Conservation (phyloP, 805 yeast genomes). For the Kodamaea restingae region DNA sequence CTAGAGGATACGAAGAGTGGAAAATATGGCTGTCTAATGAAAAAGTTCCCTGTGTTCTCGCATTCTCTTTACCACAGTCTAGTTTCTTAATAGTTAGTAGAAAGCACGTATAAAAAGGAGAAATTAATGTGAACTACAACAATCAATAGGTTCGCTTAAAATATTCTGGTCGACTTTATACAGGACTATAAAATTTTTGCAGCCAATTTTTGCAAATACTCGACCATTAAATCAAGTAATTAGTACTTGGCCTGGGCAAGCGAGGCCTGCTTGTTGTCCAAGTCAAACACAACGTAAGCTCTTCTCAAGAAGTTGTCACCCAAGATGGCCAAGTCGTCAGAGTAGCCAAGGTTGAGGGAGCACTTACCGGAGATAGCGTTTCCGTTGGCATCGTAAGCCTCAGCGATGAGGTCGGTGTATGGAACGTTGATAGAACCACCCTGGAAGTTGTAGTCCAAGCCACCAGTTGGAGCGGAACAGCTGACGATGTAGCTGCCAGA, state of each 20-base stretch:
- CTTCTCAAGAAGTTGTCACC: conserved; percentile 29
- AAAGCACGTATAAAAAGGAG: too few relatives aligned
- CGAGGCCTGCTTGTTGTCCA: conserved; percentile 21
- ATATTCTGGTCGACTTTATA: too few relatives aligned
- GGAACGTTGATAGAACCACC: conserved; percentile 5
- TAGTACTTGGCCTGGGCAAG: conserved; percentile 21
- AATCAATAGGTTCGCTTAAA: too few relatives aligned
- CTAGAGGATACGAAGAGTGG: too few relatives aligned
- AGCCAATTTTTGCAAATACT: too few relatives aligned
- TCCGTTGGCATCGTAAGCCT: conserved; percentile 5
- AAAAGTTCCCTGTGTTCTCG: too few relatives aligned
- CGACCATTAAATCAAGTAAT: neutral
- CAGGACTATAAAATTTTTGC: too few relatives aligned
- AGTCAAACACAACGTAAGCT: conserved; percentile 24
- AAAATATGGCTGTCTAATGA: too few relatives aligned
- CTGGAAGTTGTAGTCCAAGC: conserved; percentile 4
- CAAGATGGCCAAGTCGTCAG: conserved; percentile 11
- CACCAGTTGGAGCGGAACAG: conserved; percentile 1
- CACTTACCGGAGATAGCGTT: neutral
- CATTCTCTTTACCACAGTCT: too few relatives aligned
- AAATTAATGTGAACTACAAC: too few relatives aligned
- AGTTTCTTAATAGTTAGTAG: too few relatives aligned
- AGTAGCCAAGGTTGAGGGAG: neutral
- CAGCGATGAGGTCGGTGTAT: neutral
- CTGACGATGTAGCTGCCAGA: neutral